phyloP scores from a whole-genome alignment of 768 basidiomycete genomes.

The Suillus decipiens region DNA sequence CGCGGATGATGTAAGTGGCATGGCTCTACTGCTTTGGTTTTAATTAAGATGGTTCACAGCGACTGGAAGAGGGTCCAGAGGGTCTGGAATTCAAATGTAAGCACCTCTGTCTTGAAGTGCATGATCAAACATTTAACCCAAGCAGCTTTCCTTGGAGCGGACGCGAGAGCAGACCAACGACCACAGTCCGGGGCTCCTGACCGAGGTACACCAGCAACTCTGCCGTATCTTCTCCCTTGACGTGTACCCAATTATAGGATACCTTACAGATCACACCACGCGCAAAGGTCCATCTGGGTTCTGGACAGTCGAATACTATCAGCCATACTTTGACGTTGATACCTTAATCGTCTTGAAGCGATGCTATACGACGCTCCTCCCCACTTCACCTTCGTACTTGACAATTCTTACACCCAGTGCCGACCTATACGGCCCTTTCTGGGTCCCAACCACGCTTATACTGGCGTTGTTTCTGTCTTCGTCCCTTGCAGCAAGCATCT shows the following conservation, averaged over 20 bases:
- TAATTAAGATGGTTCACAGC: conserved; percentile 33
- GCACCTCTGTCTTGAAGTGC: conserved; percentile 14
- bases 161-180: conserved; percentile 30
- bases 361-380: conserved; percentile 78
- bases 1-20: conserved; percentile 59
- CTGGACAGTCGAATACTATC: conserved; percentile 86
- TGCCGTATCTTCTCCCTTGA: neutral
- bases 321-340: conserved; percentile 87
- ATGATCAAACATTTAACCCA: conserved; percentile 1
- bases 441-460: conserved; percentile 95
- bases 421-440: conserved; percentile 92
- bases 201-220: conserved; percentile 41
- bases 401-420: conserved; percentile 53
- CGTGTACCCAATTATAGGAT: conserved; percentile 45
- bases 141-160: conserved; percentile 59
- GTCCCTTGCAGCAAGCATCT: conserved; percentile 85
- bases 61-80: conserved; percentile 66
- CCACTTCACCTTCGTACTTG: conserved; percentile 64
- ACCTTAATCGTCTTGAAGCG: conserved; percentile 74
- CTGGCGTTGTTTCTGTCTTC: conserved; percentile 93
- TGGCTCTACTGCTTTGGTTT: neutral
- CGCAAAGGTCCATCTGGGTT: conserved; percentile 55
- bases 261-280: conserved; percentile 55
- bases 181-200: conserved; percentile 35
- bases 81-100: conserved; percentile 74